phyloP scores from a whole-genome alignment of 371 early-diverging fungal species.

The Mortierella sp. region DNA sequence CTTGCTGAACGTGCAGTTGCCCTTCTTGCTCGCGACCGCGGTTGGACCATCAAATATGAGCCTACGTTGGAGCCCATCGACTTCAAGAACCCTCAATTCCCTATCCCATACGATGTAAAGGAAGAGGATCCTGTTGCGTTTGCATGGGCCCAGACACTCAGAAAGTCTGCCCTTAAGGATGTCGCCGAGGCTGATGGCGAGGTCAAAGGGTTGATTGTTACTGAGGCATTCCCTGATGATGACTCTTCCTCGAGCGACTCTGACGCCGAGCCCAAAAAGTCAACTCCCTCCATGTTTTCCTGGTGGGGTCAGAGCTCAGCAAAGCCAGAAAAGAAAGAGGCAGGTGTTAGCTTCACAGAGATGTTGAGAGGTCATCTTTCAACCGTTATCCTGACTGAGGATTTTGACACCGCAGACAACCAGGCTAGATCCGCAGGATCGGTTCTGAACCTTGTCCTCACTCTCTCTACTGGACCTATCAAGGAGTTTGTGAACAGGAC shows the following conservation, averaged over 20 bases:
- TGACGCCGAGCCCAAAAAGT: constrained; percentile 16
- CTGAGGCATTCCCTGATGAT: constrained; percentile 40
- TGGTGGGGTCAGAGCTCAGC: constrained; percentile 29
- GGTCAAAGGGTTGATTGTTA: constrained; percentile 35
- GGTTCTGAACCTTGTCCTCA: constrained; percentile 50
- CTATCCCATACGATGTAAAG: constrained; percentile 30
- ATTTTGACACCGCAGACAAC: constrained; percentile 49
- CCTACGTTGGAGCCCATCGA: constrained; percentile 44
- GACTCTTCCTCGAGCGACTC: constrained; percentile 15
- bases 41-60: constrained; percentile 58
- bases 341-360: constrained; percentile 57
- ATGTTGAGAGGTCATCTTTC: constrained; percentile 58
- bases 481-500: constrained; percentile 44
- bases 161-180: constrained; percentile 32
- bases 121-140: constrained; percentile 32
- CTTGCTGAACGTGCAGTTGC: constrained; percentile 55
- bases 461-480: constrained; percentile 49
- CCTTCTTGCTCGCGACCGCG: constrained; percentile 50
- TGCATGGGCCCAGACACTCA: constrained; percentile 31
- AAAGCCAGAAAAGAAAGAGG: constrained; percentile 25
- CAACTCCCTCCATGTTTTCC: constrained; percentile 28
- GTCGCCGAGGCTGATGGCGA: constrained; percentile 26
- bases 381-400: constrained; percentile 54
- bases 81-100: constrained; percentile 51
- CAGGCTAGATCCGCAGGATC: constrained; percentile 58